Percentiles rank a stretch among this genome's conserved stretches.
phyloP scores from a whole-genome alignment of 2,329 filamentous ascomycete species.

The Hymenoscyphus fraxineus region DNA sequence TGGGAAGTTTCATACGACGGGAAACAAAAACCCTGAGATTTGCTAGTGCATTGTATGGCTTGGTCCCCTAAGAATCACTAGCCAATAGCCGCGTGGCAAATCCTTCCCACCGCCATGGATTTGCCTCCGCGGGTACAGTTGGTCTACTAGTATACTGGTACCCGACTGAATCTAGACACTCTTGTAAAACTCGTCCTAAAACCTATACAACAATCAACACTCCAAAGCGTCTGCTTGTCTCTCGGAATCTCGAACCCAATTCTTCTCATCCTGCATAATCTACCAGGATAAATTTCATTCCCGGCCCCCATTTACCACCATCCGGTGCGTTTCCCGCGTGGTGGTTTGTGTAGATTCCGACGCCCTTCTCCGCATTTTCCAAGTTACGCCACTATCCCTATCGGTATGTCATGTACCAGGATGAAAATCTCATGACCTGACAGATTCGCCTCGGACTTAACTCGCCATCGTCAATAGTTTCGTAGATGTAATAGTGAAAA shows the following conservation, averaged over 20 bases:
- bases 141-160: too few relatives aligned
- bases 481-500: too few relatives aligned
- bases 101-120: neutral
- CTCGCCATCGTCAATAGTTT: neutral
- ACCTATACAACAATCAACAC: neutral
- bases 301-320: neutral
- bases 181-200: neutral
- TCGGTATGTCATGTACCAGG: conserved; percentile 6
- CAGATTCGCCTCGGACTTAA: neutral
- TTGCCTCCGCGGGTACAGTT: neutral
- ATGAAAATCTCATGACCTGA: neutral
- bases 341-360: neutral
- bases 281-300: conserved; percentile 5
- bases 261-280: conserved; percentile 8
- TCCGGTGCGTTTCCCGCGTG: neutral
- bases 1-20: neutral
- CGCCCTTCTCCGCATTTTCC: conserved; percentile 6
- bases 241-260: neutral
- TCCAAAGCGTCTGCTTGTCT: neutral
- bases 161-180: too few relatives aligned
- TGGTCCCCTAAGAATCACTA: neutral
- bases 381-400: conserved; percentile 1
- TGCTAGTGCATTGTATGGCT: neutral
- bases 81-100: neutral
- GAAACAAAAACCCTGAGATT: neutral